Percentiles rank a stretch among this genome's conserved stretches.
Conservation (phyloP, 2,329 filamentous ascomycete genomes). For the Didymella arachidicola region DNA sequence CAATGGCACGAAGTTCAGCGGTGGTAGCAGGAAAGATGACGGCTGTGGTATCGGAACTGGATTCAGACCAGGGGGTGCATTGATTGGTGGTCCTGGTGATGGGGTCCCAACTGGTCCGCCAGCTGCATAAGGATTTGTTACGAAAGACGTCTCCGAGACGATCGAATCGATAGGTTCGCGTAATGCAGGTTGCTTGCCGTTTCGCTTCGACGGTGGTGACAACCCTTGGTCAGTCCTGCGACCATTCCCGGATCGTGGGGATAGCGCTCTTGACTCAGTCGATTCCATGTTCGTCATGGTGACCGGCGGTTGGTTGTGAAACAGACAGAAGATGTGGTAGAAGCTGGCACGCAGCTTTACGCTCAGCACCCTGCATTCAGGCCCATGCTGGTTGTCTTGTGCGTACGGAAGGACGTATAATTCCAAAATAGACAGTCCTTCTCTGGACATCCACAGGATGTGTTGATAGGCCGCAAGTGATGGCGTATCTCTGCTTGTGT, state of each 20-base stretch:
- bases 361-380: slow-evolving; percentile 85
- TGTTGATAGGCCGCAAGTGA: slow-evolving; percentile 85
- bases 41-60: slow-evolving; percentile 54
- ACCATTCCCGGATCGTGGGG: slow-evolving; percentile 36
- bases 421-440: slow-evolving; percentile 88
- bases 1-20: slow-evolving; percentile 81
- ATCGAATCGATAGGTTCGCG: slow-evolving; percentile 59
- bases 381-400: slow-evolving; percentile 75
- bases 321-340: slow-evolving; percentile 95
- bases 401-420: slow-evolving; percentile 78
- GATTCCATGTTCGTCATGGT: slow-evolving; percentile 47
- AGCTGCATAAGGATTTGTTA: slow-evolving; percentile 59
- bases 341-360: slow-evolving; percentile 94
- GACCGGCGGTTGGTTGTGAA: slow-evolving; percentile 87
- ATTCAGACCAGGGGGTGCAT: slow-evolving; percentile 55
- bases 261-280: slow-evolving; percentile 37
- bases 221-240: slow-evolving; percentile 37
- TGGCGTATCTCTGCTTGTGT: slow-evolving; percentile 77
- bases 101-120: slow-evolving; percentile 52
- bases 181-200: slow-evolving; percentile 51
- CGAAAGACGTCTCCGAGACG: slow-evolving; percentile 59
- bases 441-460: slow-evolving; percentile 93
- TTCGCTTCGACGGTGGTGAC: slow-evolving; percentile 44
- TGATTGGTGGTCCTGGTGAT: slow-evolving; percentile 52
- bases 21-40: slow-evolving; percentile 79